A percentile compares a stretch with the other conserved stretches of the same genome.
phyloP scores from a whole-genome alignment of 1,139 yeast genomes.

The Pichia sp. region DNA sequence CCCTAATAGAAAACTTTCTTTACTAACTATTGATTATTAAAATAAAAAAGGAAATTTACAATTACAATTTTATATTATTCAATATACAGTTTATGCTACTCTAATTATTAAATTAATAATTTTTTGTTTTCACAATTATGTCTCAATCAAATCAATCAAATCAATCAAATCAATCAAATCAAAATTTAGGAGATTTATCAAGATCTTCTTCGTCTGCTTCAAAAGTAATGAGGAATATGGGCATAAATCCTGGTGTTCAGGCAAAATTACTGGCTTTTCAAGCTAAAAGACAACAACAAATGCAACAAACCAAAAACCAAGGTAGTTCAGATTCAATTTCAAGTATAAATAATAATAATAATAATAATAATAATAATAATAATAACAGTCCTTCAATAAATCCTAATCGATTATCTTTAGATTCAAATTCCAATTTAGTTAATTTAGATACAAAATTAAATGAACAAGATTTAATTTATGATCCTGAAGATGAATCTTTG shows the following conservation, averaged over 20 bases:
- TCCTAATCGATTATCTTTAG: too few species aligned
- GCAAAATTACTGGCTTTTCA: constrained; percentile 73
- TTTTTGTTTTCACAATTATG: too few species aligned
- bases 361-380: too few species aligned
- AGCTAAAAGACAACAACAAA: constrained; percentile 14
- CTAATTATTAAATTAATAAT: not conserved
- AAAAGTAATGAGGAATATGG: constrained; percentile 11
- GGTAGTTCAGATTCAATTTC: not conserved
- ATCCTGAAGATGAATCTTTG: constrained; percentile 5
- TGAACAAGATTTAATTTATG: not conserved
- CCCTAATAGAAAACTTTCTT: too few species aligned
- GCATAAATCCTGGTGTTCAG: constrained; percentile 57
- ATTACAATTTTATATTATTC: too few species aligned
- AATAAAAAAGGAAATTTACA: too few species aligned
- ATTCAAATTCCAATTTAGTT: not conserved
- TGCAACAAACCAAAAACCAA: constrained; percentile 11
- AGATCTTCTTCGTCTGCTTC: constrained; percentile 14
- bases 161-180: constrained; percentile 2
- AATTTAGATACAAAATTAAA: not conserved
- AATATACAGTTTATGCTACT: not conserved
- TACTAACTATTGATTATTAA: too few species aligned
- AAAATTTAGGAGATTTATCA: constrained; percentile 8
- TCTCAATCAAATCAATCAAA: too few species aligned
- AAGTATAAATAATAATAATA: too few species aligned
- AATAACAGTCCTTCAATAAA: too few species aligned